A percentile compares a stretch with the other conserved stretches of the same genome.
phyloP scores from a whole-genome alignment of 495 filamentous ascomycete species.

The Penicillium diatomitis region DNA sequence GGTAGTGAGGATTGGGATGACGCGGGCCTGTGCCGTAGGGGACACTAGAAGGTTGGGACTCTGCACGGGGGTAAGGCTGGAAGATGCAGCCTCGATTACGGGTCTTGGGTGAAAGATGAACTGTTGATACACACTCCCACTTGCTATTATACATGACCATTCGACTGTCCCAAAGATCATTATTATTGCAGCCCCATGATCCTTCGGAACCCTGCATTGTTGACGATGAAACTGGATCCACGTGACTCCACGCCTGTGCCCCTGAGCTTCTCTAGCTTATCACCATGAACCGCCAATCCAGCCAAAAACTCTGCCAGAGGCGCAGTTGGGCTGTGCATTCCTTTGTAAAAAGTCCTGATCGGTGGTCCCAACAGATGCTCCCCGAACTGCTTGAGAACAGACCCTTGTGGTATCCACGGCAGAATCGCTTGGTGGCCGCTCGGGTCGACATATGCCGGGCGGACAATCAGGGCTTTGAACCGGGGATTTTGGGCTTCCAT shows the following conservation, averaged over 20 bases:
- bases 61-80: too few relatives aligned
- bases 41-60: not conserved
- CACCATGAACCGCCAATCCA: constrained; percentile 52
- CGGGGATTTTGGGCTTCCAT: constrained; percentile 34
- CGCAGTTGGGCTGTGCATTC: constrained; percentile 23
- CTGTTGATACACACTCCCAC: not conserved
- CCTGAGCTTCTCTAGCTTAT: constrained; percentile 22
- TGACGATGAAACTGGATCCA: constrained; percentile 9
- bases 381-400: not conserved
- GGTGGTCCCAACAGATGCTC: constrained; percentile 1
- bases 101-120: not conserved
- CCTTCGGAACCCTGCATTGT: constrained; percentile 10
- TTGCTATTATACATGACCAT: not conserved
- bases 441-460: constrained; percentile 46
- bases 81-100: too few relatives aligned
- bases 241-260: constrained; percentile 31
- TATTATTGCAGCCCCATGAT: constrained; percentile 6
- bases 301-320: constrained; percentile 36
- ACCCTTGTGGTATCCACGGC: constrained; percentile 24
- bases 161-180: too few relatives aligned
- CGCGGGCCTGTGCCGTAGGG: constrained; percentile 17
- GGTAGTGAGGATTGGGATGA: constrained; percentile 29
- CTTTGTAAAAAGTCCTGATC: constrained; percentile 6
- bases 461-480: constrained; percentile 40
- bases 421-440: constrained; percentile 39